Evolutionary conservation across 2,329 filamentous ascomycete genomes (phyloP).

Genomic region (Xylariaceae sp.): DNA sequence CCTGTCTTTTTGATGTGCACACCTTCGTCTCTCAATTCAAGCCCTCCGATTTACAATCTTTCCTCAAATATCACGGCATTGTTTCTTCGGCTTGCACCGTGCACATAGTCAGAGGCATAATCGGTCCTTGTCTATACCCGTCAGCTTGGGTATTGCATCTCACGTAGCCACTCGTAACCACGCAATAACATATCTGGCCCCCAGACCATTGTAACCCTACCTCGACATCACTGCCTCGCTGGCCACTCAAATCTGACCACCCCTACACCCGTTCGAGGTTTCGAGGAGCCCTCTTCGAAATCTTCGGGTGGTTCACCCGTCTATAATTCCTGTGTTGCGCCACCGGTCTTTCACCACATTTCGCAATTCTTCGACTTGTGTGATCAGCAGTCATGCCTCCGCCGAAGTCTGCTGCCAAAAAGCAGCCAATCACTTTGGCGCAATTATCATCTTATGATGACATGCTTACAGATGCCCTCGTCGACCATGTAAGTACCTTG

Average conservation of each 20-base stretch:
- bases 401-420: slow-evolving; percentile 45
- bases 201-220: not conserved
- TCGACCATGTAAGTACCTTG: slow-evolving; percentile 76
- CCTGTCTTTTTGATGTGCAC: too few species aligned
- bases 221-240: slow-evolving; percentile 4
- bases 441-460: slow-evolving; percentile 94
- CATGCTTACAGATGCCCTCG: slow-evolving; percentile 87
- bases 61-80: too few species aligned
- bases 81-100: too few species aligned
- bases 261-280: not conserved
- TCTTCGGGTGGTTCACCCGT: not conserved
- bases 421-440: slow-evolving; percentile 75
- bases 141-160: too few species aligned
- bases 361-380: slow-evolving; percentile 5
- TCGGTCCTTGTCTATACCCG: too few species aligned
- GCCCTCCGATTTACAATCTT: too few species aligned
- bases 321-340: too few species aligned
- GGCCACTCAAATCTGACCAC: not conserved
- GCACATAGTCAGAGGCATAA: too few species aligned
- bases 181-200: too few species aligned
- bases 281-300: not conserved
- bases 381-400: slow-evolving; percentile 34
- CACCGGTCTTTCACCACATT: too few species aligned
- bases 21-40: too few species aligned
- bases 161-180: too few species aligned